phyloP scores from a whole-genome alignment of 768 basidiomycete species.

The Floccularia luteovirens region DNA sequence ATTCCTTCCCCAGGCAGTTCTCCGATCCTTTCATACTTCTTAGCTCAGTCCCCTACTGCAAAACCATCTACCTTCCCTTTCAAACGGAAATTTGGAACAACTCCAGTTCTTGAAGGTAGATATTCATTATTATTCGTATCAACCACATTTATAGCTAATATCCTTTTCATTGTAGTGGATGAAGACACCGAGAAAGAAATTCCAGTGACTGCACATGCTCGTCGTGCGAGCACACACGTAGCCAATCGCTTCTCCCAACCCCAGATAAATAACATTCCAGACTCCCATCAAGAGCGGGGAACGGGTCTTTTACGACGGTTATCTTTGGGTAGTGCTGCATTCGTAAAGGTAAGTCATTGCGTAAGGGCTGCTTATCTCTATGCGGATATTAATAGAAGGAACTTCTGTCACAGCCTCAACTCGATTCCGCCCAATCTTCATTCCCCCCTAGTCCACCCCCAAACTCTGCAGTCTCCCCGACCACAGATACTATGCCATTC shows the following conservation, averaged over 20 bases:
- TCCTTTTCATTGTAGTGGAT: constrained; percentile 11
- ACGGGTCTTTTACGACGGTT: constrained; percentile 68
- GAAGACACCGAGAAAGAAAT: constrained; percentile 34
- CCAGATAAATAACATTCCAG: constrained; percentile 26
- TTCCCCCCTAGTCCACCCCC: constrained; percentile 43
- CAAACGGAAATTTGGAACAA: constrained; percentile 43
- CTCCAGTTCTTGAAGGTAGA: constrained; percentile 59
- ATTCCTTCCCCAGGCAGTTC: constrained; percentile 53
- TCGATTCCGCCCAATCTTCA: constrained; percentile 16
- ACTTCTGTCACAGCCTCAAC: constrained; percentile 16
- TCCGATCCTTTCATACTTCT: constrained; percentile 65
- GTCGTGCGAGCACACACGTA: constrained; percentile 54
- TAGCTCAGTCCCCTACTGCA: constrained; percentile 56
- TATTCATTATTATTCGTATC: constrained; percentile 4
- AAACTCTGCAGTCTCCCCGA: constrained; percentile 39
- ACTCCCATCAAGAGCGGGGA: constrained; percentile 54
- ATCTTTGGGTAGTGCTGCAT: constrained; percentile 52
- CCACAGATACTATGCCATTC: constrained; percentile 18
- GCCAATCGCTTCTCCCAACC: constrained; percentile 45
- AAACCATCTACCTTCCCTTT: constrained; percentile 52
- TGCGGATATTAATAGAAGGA: neutral
- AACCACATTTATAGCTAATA: neutral
- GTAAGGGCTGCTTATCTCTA: neutral
- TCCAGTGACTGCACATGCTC: constrained; percentile 38
- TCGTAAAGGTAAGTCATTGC: constrained; percentile 43